These are phyloP conservation scores for Raphanus hybrid DNA, from an alignment of 441 rosid genomes.

Conservation along the genomic window DNA sequence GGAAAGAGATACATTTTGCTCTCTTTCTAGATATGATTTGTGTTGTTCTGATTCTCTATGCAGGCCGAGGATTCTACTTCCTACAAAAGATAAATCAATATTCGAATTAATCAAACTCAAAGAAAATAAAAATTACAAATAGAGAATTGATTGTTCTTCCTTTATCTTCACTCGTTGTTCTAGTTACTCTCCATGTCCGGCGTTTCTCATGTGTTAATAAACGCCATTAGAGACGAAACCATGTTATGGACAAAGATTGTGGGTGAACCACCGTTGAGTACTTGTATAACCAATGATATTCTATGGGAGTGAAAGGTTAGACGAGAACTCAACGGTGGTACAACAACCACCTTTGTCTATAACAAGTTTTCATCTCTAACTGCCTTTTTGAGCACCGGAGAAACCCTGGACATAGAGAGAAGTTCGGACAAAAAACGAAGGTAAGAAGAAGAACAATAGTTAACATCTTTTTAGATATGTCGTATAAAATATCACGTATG, in stretches of 20 bases:
- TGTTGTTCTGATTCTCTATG: slow-evolving; percentile 39
- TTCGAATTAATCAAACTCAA: not conserved
- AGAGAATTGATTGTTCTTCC: slow-evolving; percentile 49
- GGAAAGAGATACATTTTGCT: not conserved
- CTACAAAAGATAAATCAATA: slow-evolving; percentile 3
- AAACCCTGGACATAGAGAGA: not conserved
- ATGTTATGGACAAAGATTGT: slow-evolving; percentile 51
- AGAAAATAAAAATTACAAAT: not conserved
- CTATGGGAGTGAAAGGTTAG: slow-evolving; percentile 27
- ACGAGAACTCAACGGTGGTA: not conserved
- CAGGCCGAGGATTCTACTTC: slow-evolving; percentile 66
- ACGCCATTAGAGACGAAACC: slow-evolving; percentile 48
- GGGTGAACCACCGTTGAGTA: slow-evolving; percentile 48
- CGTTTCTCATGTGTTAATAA: slow-evolving; percentile 50
- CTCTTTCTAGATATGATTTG: slow-evolving; percentile 19
- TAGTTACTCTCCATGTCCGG: slow-evolving; percentile 52
- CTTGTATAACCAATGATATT: slow-evolving; percentile 49
- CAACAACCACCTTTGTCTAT: not conserved
- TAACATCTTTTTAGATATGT: not conserved
- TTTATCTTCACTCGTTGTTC: slow-evolving; percentile 53
- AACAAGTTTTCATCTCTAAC: not conserved
- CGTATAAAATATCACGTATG: not conserved
- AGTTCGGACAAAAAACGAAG: not conserved
- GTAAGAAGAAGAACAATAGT: not conserved
- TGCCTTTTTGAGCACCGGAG: not conserved